These are phyloP conservation scores for Microthlaspi erraticum DNA, from an alignment of 345 rosid genomes.

Conservation along the genomic window DNA sequence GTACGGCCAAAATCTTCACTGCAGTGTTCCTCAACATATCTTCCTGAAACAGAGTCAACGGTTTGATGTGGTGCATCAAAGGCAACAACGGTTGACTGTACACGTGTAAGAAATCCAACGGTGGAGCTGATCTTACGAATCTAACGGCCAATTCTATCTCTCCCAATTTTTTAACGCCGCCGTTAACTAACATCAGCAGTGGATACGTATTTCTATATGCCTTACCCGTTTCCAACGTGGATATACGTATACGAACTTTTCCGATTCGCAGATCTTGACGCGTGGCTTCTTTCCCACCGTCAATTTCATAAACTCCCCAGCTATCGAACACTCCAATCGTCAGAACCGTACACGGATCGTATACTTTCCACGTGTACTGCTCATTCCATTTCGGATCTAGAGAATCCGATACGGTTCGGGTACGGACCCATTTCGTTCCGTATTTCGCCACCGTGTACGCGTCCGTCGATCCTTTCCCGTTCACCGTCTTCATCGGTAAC, in stretches of 20 bases:
- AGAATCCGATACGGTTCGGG: conserved; percentile 72
- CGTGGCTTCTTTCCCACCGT: conserved; percentile 50
- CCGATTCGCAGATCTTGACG: conserved; percentile 75
- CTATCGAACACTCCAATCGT: conserved; percentile 83
- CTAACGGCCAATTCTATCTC: conserved; percentile 77
- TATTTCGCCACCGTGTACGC: conserved; percentile 88
- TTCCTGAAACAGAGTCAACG: conserved; percentile 54
- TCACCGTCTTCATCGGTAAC: conserved; percentile 74
- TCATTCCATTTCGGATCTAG: conserved; percentile 92
- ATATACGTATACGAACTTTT: conserved; percentile 74
- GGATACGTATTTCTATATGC: conserved; percentile 72
- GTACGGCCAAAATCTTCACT: conserved; percentile 60
- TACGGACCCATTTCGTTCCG: conserved; percentile 89
- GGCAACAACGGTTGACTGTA: conserved; percentile 79
- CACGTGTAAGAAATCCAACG: conserved; percentile 81
- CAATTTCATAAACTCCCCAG: conserved; percentile 53
- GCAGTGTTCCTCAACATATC: conserved; percentile 57
- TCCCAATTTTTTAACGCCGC: conserved; percentile 73
- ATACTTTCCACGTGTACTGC: conserved; percentile 90
- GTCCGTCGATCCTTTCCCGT: conserved; percentile 71
- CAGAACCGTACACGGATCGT: conserved; percentile 84
- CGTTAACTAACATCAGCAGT: conserved; percentile 56
- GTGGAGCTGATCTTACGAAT: conserved; percentile 65
- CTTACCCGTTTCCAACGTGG: conserved; percentile 66
- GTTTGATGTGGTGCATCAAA: conserved; percentile 79